Conservation (phyloP, 306 rosid genomes). For the Lotus japonicus region DNA sequence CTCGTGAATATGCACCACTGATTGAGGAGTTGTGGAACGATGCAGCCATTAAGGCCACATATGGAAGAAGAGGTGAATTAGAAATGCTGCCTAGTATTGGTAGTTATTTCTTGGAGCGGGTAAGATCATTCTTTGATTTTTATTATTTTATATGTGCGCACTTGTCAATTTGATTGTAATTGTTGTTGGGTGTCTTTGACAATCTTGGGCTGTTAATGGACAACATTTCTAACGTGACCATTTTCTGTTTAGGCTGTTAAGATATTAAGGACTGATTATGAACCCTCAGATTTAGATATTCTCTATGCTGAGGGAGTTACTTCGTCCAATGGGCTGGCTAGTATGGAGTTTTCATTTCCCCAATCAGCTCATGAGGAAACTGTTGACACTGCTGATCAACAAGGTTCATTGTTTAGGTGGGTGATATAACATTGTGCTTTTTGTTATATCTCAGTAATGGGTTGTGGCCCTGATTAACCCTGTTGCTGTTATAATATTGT, state of each 20-base stretch:
- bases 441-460: slow-evolving; percentile 7
- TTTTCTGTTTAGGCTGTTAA: slow-evolving; percentile 61
- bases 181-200: neutral
- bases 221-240: slow-evolving; percentile 23
- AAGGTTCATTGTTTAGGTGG: slow-evolving; percentile 67
- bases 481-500: neutral
- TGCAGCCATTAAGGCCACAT: slow-evolving; percentile 82
- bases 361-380: slow-evolving; percentile 51
- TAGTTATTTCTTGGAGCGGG: slow-evolving; percentile 84
- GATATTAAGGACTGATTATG: slow-evolving; percentile 83
- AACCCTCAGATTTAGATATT: slow-evolving; percentile 90
- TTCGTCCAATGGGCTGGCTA: slow-evolving; percentile 91
- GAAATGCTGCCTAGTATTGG: slow-evolving; percentile 88
- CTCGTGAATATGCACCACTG: slow-evolving; percentile 95
- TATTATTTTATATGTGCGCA: neutral
- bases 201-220: slow-evolving; percentile 15
- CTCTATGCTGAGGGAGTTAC: slow-evolving; percentile 94
- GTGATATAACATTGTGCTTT: slow-evolving; percentile 8
- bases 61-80: slow-evolving; percentile 72
- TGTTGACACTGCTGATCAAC: slow-evolving; percentile 49
- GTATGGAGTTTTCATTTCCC: slow-evolving; percentile 93
- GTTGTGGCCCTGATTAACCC: slow-evolving; percentile 7
- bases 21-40: slow-evolving; percentile 93
- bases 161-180: slow-evolving; percentile 18
- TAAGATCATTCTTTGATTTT: slow-evolving; percentile 38